Percentiles rank a stretch among this genome's conserved stretches.
Conservation (phyloP, 495 filamentous ascomycete genomes). For the Penicillium tannophilum region DNA sequence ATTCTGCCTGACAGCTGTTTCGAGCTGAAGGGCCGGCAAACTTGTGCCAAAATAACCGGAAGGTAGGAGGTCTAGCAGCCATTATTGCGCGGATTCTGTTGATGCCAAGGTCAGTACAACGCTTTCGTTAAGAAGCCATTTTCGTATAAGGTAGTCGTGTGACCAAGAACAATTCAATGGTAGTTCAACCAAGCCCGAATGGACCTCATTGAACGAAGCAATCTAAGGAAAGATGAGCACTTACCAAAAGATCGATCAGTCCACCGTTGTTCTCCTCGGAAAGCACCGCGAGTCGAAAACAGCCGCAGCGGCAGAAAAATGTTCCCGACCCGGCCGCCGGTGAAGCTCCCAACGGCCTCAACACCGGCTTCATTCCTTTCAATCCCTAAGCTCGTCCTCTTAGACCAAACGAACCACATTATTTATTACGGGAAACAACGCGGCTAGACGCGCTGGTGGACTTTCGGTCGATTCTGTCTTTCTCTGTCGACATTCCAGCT, state of each 20-base stretch:
- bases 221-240: slow-evolving; percentile 2
- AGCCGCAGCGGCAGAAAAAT: slow-evolving; percentile 48
- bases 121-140: slow-evolving; percentile 2
- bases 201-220: background rate
- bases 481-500: slow-evolving; percentile 28
- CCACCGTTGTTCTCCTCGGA: slow-evolving; percentile 29
- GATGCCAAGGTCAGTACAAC: slow-evolving; percentile 19
- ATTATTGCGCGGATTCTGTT: slow-evolving; percentile 24
- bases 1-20: slow-evolving; percentile 13
- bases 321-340: slow-evolving; percentile 49
- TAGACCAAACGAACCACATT: slow-evolving; percentile 12
- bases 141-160: background rate
- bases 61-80: slow-evolving; percentile 34
- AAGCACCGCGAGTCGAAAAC: slow-evolving; percentile 28
- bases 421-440: slow-evolving; percentile 8
- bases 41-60: slow-evolving; percentile 32
- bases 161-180: background rate
- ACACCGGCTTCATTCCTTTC: slow-evolving; percentile 25
- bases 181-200: background rate
- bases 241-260: slow-evolving; percentile 18
- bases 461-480: slow-evolving; percentile 30
- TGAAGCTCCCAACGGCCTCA: slow-evolving; percentile 50
- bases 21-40: slow-evolving; percentile 25
- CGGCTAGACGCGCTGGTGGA: slow-evolving; percentile 34
- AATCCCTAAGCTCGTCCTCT: slow-evolving; percentile 12